Evolutionary conservation across 2,329 filamentous ascomycete species (phyloP), one percentile per base, ranked within the genome.

Genomic region (Coniochaeta sp.): DNA sequence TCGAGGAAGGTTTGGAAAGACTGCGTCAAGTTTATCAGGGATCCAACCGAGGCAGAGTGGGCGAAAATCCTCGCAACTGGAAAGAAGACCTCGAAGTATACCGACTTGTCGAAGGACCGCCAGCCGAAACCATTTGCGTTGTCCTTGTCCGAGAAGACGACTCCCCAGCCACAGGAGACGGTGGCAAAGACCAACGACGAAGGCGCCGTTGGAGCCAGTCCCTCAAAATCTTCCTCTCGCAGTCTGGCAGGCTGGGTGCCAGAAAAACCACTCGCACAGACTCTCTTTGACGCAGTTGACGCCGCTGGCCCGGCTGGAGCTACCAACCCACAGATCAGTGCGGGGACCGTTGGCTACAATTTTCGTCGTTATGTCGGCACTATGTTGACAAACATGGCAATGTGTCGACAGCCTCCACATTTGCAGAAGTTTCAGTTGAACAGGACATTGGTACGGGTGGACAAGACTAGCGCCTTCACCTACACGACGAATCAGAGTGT

Each of bases 41-140:
- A 86, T 7, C 77, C 85, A 34, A 82, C 78, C 14, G 66, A 78
- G 1, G 79, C 81, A 24, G 84, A 87, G 64, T 86, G 84, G 83
- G 73, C 77, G 7, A 72, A 78, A 19, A 84, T 82, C 61, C 73
- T 84, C 24, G 77, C 80, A 2, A 83, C 81, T 0, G 82, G 77
- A 1, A 78, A 75, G 56, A 74, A 69, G 59, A 68, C 69, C 1
- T 70, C 68, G 1, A 63, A 65, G 52, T 68, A 68, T 43, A 66
- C 66, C 6, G 64, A 67, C 47, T 60, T 64, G 11, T 65, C 59
- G 7, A 62, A 64, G 54, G 63, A 65, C 38, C 64, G 66, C 6
- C 64, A 66, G 59, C 68, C 68, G 17, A 68, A 68, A 52, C 64
- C 66, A 1, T 66, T 67, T 40, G 67, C 68, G 4, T 64, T 68